phyloP scores from a whole-genome alignment of 163 green algal genomes.

The Chlamydomonas reinhardtii region DNA sequence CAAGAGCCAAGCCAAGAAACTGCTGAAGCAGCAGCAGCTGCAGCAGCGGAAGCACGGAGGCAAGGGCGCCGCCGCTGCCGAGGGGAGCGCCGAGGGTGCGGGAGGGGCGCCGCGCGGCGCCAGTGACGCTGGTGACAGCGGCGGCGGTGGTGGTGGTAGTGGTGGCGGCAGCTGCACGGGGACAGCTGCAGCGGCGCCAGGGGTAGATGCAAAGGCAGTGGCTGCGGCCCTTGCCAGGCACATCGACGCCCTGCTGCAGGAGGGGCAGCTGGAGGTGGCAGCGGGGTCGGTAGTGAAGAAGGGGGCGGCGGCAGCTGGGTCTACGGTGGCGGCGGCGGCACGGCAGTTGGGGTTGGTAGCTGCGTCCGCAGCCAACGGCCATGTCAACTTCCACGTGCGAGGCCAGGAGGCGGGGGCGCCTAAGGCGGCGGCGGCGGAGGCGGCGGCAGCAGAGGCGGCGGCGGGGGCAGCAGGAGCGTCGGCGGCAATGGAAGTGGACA shows the following conservation, averaged over 20 bases:
- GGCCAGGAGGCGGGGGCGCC: no score
- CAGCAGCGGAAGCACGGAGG: slow-evolving; percentile 12
- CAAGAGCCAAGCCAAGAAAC: neutral
- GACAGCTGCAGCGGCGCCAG: neutral
- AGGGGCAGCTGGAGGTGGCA: neutral
- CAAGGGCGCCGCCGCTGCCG: no score
- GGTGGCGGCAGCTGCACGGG: no score
- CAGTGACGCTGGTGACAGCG: no score
- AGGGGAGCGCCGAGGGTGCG: no score
- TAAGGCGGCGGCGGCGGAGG: neutral
- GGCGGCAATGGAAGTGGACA: no score
- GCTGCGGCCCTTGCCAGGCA: neutral
- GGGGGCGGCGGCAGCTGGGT: neutral
- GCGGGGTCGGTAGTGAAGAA: neutral
- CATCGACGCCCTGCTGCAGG: neutral
- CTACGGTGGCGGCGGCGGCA: neutral
- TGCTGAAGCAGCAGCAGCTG: slow-evolving; percentile 23
- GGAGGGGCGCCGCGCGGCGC: no score
- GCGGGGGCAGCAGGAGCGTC: neutral
- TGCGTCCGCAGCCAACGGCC: neutral
- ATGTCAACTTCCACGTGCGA: slow-evolving; percentile 26
- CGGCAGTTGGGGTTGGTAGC: neutral
- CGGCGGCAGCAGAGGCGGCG: neutral
- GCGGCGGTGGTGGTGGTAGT: no score
- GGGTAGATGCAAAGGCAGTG: neutral